phyloP scores from a whole-genome alignment of 164 flowering plant genomes.

The Magnolia kwangsiensis region DNA sequence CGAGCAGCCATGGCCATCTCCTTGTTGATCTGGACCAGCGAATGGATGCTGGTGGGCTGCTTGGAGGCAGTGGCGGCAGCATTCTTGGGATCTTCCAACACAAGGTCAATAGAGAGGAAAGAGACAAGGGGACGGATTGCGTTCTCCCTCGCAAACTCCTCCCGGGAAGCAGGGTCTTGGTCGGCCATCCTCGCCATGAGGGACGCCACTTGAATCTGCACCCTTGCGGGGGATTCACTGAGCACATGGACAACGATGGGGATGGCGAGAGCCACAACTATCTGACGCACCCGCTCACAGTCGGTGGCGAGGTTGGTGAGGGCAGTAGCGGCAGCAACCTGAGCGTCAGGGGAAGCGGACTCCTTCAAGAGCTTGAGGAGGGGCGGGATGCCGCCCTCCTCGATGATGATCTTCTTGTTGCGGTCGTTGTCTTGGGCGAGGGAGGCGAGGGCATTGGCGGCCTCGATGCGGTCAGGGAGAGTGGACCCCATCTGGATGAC shows the following conservation, averaged over 20 bases:
- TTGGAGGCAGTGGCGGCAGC: not conserved
- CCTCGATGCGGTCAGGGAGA: slow-evolving; percentile 46
- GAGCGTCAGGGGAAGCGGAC: slow-evolving; percentile 50
- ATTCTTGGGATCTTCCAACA: slow-evolving; percentile 31
- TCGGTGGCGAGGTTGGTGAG: slow-evolving; percentile 43
- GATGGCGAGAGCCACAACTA: slow-evolving; percentile 37
- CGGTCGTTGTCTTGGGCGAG: slow-evolving; percentile 60
- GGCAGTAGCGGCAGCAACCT: slow-evolving; percentile 57
- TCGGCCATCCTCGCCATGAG: slow-evolving; percentile 65
- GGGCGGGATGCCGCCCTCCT: slow-evolving; percentile 69
- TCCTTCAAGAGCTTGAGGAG: slow-evolving; percentile 61
- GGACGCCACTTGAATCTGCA: slow-evolving; percentile 51
- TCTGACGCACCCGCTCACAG: slow-evolving; percentile 32
- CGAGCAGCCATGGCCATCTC: slow-evolving; percentile 21
- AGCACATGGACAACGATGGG: slow-evolving; percentile 48
- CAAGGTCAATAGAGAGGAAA: slow-evolving; percentile 39
- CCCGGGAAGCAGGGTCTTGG: slow-evolving; percentile 36
- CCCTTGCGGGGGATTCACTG: slow-evolving; percentile 44
- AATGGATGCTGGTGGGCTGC: slow-evolving; percentile 44
- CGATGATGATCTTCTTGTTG: slow-evolving; percentile 63
- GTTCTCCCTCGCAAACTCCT: slow-evolving; percentile 66
- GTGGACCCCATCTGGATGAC: slow-evolving; percentile 44
- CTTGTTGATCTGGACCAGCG: slow-evolving; percentile 55
- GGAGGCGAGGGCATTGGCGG: slow-evolving; percentile 55
- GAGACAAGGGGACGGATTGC: slow-evolving; percentile 57